Evolutionary conservation across 805 yeast species (phyloP), one percentile per base, ranked within the genome.

Genomic region (Lachancea sp.): DNA sequence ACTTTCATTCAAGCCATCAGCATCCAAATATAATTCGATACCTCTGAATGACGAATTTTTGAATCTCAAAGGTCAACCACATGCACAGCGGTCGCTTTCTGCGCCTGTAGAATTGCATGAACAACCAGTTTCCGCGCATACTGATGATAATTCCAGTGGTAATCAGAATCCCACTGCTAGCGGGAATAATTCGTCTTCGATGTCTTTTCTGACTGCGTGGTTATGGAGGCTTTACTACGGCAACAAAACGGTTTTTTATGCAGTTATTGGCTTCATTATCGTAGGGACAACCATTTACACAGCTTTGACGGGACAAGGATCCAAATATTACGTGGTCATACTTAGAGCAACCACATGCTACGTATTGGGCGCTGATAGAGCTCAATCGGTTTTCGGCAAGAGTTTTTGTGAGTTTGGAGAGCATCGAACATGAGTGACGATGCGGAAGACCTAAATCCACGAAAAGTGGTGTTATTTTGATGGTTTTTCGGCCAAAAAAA

Each of bases 321-420:
- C 44, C 15, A 17, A 22, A 11, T 48, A 48, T 33, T 44, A 44
- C 34, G 40, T 25, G 16, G 38, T 48, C 3, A 42, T 48, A 12
- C 18, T 45, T n/a, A 48, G 44, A 26, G 51, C 51, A 5, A 20
- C 45, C 12, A 10, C 39, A 10, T 48, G 51, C 36, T 45, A 36
- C 27, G 30, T 48, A 1, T n/a, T 48, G 11, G 48, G 51, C 15
- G 32, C 47, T 3, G 43, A 47, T 10, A 25, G 33, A 13, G 47
- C 47, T 1, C 39, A 38, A 39, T 30, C 41, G 18, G 37, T 48
- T 10, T 48, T 48, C 20, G 51, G 48, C 16, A 26, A 17, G 11
- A 31, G 31, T 16, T 48, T 41, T 36, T 48, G 51, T 36, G 42
- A 41, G 5, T 44, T 44, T 20, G 37, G 36, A 30, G 38, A 18